Evolutionary conservation across 768 basidiomycete species (phyloP).

Genomic region (Pleurotus tuber-regium): DNA sequence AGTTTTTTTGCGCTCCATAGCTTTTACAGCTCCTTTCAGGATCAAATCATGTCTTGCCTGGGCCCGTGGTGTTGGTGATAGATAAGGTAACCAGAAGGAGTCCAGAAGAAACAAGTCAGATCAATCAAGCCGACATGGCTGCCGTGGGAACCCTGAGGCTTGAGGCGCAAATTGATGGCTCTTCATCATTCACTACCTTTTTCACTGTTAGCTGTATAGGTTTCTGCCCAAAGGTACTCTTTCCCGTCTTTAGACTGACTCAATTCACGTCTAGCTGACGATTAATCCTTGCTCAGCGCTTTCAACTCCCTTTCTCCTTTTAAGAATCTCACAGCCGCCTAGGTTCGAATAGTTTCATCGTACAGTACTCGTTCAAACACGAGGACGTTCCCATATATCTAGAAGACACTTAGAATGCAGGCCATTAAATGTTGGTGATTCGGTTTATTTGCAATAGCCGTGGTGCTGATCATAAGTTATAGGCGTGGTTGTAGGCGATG

Average conservation of each 20-base stretch:
- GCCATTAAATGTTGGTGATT: constrained; percentile 82
- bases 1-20: not conserved
- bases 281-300: not conserved
- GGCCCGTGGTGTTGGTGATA: not conserved
- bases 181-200: constrained; percentile 9
- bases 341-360: constrained; percentile 1
- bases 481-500: constrained; percentile 99
- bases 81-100: constrained; percentile 6
- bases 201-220: constrained; percentile 2
- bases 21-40: not conserved
- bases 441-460: constrained; percentile 14
- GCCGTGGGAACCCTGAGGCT: constrained; percentile 7
- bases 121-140: constrained; percentile 6
- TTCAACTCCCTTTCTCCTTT: not conserved
- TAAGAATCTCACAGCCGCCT: constrained; percentile 4
- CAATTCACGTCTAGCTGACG: not conserved
- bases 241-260: not conserved
- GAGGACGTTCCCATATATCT: constrained; percentile 5
- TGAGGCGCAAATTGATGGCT: constrained; percentile 2
- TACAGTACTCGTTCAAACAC: not conserved
- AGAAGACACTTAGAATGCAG: constrained; percentile 57
- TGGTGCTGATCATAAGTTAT: constrained; percentile 29
- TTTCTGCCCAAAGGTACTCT: constrained; percentile 5
- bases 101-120: not conserved
- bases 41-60: not conserved